Evolutionary conservation across 2,329 filamentous ascomycete species (phyloP).

Genomic region (Diaporthe ampelina): DNA sequence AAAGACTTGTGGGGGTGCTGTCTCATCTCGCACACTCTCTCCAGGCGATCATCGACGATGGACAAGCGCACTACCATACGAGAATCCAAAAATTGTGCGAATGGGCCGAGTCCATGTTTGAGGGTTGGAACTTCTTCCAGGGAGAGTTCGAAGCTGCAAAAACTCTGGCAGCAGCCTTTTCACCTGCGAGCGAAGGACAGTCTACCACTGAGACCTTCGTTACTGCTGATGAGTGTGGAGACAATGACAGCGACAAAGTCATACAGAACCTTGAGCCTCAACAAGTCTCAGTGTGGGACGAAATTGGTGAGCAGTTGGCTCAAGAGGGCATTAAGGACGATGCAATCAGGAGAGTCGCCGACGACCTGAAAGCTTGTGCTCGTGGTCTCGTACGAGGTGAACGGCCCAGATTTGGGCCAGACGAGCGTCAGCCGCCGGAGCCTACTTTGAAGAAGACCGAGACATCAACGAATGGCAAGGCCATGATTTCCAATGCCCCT

Average conservation of each 20-base stretch:
- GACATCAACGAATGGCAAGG: not conserved
- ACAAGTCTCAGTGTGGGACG: not conserved
- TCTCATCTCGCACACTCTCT: not conserved
- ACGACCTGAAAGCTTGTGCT: not conserved
- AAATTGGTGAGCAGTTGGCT: conserved; percentile 6
- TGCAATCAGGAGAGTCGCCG: not conserved
- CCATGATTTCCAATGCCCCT: not conserved
- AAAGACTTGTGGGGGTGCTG: not conserved
- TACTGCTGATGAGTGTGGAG: not conserved
- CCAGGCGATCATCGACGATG: not conserved
- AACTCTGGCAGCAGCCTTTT: not conserved
- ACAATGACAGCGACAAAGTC: not conserved
- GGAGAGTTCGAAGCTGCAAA: conserved; percentile 7
- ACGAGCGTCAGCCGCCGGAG: not conserved
- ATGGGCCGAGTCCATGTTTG: conserved; percentile 12
- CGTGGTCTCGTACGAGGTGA: not conserved
- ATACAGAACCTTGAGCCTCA: not conserved
- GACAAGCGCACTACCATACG: not conserved
- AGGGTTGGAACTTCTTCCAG: not conserved
- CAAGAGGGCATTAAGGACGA: conserved; percentile 2
- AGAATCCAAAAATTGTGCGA: not conserved
- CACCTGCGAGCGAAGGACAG: not conserved
- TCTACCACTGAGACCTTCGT: too few species aligned
- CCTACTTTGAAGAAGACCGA: not conserved
- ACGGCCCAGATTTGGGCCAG: not conserved